These are phyloP conservation scores for Pseudogymnoascus sp. DNA, from an alignment of 2,329 filamentous ascomycete species.

Conservation along the genomic window DNA sequence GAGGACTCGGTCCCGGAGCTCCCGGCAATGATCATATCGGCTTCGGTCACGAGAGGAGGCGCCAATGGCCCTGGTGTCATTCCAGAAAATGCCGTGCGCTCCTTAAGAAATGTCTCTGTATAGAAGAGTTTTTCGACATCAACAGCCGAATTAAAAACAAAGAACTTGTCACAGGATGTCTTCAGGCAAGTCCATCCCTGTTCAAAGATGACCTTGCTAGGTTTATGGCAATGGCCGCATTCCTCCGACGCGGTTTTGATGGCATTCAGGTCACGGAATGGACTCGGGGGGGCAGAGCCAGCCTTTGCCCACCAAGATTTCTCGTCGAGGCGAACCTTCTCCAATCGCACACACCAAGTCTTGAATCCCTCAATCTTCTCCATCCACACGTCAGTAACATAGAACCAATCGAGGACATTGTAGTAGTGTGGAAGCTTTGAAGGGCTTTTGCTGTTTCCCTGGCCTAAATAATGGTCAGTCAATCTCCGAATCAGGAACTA, in stretches of 20 bases:
- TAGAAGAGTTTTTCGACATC: constrained; percentile 38
- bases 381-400: constrained; percentile 59
- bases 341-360: constrained; percentile 51
- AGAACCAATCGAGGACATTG: constrained; percentile 60
- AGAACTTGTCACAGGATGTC: constrained; percentile 44
- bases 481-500: constrained; percentile 8
- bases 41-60: constrained; percentile 31
- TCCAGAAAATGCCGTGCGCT: constrained; percentile 39
- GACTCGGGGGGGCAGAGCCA: constrained; percentile 23
- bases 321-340: constrained; percentile 47
- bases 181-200: constrained; percentile 53
- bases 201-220: constrained; percentile 33
- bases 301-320: constrained; percentile 52
- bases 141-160: constrained; percentile 26
- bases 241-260: constrained; percentile 16
- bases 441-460: constrained; percentile 39
- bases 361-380: constrained; percentile 39
- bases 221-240: constrained; percentile 35
- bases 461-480: constrained; percentile 33
- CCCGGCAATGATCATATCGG: constrained; percentile 24
- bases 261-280: constrained; percentile 21
- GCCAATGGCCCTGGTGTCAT: constrained; percentile 32
- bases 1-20: constrained; percentile 39
- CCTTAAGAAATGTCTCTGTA: constrained; percentile 47
- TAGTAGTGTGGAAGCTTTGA: constrained; percentile 49